Percentiles rank a stretch among this genome's conserved stretches.
phyloP scores from a whole-genome alignment of 1,139 yeast species.

The Yamadazyma atlantica region DNA sequence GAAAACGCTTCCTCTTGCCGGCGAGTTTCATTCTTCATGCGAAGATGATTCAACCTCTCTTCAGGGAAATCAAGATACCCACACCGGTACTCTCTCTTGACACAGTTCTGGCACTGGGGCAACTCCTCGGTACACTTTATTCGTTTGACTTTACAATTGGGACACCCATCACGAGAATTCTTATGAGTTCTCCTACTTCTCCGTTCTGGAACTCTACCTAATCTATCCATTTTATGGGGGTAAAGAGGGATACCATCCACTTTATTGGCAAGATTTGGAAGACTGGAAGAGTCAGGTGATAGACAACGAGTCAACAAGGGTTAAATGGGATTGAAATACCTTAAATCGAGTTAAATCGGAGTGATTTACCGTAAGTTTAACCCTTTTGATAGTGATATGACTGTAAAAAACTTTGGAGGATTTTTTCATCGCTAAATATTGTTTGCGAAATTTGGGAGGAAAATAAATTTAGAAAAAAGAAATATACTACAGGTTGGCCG shows the following conservation, averaged over 20 bases:
- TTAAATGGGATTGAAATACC: too few relatives aligned
- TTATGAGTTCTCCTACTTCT: conserved; percentile 46
- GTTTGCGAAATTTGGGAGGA: neutral
- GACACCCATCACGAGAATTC: conserved; percentile 48
- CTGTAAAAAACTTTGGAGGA: neutral
- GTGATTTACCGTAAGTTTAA: too few relatives aligned
- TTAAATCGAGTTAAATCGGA: too few relatives aligned
- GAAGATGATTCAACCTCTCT: conserved; percentile 34
- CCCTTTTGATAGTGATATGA: neutral
- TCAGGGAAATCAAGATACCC: conserved; percentile 44
- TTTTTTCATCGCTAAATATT: conserved; percentile 1
- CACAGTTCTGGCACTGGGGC: conserved; percentile 42
- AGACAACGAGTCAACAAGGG: too few relatives aligned
- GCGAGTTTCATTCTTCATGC: conserved; percentile 32
- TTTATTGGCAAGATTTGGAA: neutral
- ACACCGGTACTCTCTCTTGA: conserved; percentile 39
- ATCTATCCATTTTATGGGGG: conserved; percentile 1
- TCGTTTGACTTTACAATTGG: conserved; percentile 45
- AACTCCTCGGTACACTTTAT: conserved; percentile 47
- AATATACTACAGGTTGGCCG: neutral
- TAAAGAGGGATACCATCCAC: neutral
- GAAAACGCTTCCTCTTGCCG: conserved; percentile 9
- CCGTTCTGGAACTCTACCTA: conserved; percentile 20
- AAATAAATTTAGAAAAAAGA: neutral
- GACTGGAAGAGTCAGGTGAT: too few relatives aligned